phyloP scores from a whole-genome alignment of 305 asterid genomes.

The Nicotiana rustica region DNA sequence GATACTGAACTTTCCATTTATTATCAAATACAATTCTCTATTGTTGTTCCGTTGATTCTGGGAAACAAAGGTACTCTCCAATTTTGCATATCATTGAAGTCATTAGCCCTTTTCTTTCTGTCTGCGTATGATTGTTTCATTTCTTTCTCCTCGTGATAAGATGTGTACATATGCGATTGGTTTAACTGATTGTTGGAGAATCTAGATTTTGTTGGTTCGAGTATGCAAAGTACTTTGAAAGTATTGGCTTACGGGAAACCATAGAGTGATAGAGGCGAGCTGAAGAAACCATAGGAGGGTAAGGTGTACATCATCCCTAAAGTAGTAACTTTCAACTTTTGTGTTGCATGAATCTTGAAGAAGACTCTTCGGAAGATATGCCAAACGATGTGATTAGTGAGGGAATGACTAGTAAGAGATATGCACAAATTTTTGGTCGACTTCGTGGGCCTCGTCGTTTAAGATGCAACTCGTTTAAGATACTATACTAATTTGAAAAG shows the following conservation, averaged over 20 bases:
- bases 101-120: background rate
- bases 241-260: background rate
- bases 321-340: background rate
- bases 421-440: background rate
- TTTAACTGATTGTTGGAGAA: background rate
- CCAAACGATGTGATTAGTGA: no score
- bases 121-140: background rate
- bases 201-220: slow-evolving; percentile 9
- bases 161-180: background rate
- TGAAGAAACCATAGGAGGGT: background rate
- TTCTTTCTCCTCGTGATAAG: background rate
- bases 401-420: no score
- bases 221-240: slow-evolving; percentile 16
- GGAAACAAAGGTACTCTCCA: background rate
- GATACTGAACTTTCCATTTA: background rate
- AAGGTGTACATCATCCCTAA: background rate
- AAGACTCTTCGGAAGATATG: background rate
- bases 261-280: no score
- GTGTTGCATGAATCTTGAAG: background rate
- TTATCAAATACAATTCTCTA: background rate
- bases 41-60: background rate
- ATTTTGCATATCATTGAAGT: background rate
- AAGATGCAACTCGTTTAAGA: background rate
- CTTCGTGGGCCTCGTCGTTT: background rate
- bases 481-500: no score